These are phyloP conservation scores for Penicillium dipodomyicola DNA, from an alignment of 495 filamentous ascomycete genomes.

Conservation along the genomic window DNA sequence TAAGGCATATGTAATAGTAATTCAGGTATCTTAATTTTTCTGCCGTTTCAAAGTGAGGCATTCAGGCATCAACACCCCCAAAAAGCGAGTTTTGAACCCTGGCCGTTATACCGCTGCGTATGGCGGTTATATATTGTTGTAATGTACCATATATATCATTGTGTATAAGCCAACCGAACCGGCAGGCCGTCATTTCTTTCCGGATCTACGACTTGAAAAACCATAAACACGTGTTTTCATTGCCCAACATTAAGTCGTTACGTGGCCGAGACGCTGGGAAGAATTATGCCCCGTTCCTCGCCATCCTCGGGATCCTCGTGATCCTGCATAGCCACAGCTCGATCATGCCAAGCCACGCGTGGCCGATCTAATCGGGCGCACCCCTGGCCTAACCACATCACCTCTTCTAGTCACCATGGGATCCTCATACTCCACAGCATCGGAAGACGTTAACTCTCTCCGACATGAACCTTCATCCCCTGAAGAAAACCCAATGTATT, in stretches of 20 bases:
- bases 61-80: too few species aligned
- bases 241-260: not conserved
- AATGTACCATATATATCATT: not conserved
- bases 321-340: not conserved
- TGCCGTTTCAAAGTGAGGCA: too few species aligned
- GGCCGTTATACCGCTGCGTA: too few species aligned
- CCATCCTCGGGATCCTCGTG: too few species aligned
- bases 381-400: not conserved
- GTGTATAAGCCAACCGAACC: not conserved
- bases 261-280: not conserved
- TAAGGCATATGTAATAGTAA: too few species aligned
- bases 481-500: not conserved
- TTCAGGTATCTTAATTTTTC: too few species aligned
- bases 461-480: not conserved
- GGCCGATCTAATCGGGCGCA: not conserved
- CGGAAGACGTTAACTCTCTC: not conserved
- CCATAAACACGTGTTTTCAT: not conserved
- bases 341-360: not conserved
- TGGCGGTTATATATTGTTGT: too few species aligned
- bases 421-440: not conserved
- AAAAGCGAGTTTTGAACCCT: too few species aligned
- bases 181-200: fast-evolving
- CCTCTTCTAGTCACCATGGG: not conserved
- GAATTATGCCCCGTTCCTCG: not conserved
- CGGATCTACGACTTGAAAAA: not conserved